Evolutionary conservation across 2,329 filamentous ascomycete genomes (phyloP), one percentile per base, ranked within the genome.

Genomic region (Arthrobotrys conoides): DNA sequence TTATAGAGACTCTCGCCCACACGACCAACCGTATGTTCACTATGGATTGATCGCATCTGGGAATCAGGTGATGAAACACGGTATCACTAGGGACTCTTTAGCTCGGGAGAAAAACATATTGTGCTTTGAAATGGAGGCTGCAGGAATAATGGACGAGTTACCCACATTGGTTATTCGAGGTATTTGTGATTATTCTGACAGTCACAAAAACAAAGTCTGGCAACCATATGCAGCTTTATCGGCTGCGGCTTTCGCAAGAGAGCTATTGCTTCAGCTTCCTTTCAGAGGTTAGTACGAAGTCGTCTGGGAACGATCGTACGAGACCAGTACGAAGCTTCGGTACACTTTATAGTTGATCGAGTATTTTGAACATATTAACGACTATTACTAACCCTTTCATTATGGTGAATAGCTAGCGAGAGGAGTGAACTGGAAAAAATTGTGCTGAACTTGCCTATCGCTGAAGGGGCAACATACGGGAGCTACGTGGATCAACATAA

Each of bases 51-150:
- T 65, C 20, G 71, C 61, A 38, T 67, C 61, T 12, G 61, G 61
- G 1, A 75, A 75, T 20, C 63, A 55, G 10, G 72, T 81, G 9
- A 79, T 81, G 59, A 80, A 80, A 38, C 63, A 66, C 24, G 75
- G 55, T 0, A 33, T 76, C 16, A 41, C 66, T 10, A 70, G 80
- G 20, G 80, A 81, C 57, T 5, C 27, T 5, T 59, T 80, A 18
- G 36, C 20, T 38, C 36, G 33, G 63, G 44, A 48, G 20, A 51
- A 68, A 14, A 44, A 57, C 5, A 44, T 80, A 16, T 68, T 80
- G 55, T 80, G 75, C n/a, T 83, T 84, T n/a, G 83, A 84, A 72
- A 84, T 83, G 83, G 83, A 84, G 67, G 81, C 82, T 12, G 57
- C 71, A 14, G 71, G 71, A 10, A 12, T 76, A 9, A 76, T 76